Percentiles rank a stretch among this genome's conserved stretches.
Conservation (phyloP, 2,329 filamentous ascomycete genomes). For the Mariannaea sp. region DNA sequence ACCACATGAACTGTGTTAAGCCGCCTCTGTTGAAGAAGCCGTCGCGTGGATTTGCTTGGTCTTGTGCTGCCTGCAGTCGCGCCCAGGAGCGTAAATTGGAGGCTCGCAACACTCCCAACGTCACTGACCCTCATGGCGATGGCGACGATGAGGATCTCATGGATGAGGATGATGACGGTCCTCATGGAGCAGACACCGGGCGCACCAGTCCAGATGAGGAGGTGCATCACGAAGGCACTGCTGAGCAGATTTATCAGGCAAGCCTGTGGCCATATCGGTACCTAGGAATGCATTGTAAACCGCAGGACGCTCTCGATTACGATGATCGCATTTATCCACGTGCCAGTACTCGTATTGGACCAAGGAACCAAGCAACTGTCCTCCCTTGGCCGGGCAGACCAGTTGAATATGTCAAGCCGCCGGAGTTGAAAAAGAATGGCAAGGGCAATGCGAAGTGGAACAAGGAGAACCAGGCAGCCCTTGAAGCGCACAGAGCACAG, state of each 20-base stretch:
- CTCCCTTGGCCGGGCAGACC: slow-evolving; percentile 83
- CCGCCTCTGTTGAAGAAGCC: slow-evolving; percentile 94
- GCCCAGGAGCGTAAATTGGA: slow-evolving; percentile 94
- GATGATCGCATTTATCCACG: slow-evolving; percentile 97
- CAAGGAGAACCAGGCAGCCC: slow-evolving; percentile 77
- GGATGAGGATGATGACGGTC: slow-evolving; percentile 74
- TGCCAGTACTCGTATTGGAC: slow-evolving; percentile 88
- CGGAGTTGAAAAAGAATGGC: slow-evolving; percentile 81
- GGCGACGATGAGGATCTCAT: slow-evolving; percentile 66
- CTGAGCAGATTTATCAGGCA: slow-evolving; percentile 88
- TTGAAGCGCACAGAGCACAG: slow-evolving; percentile 80
- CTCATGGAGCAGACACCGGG: slow-evolving; percentile 59
- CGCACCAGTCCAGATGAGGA: slow-evolving; percentile 68
- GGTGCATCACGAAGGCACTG: slow-evolving; percentile 65
- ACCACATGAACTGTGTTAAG: slow-evolving; percentile 97
- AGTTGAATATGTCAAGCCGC: slow-evolving; percentile 87
- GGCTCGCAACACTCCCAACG: slow-evolving; percentile 81
- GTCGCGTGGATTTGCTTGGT: slow-evolving; percentile 96
- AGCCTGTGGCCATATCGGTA: slow-evolving; percentile 97
- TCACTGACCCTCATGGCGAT: slow-evolving; percentile 70
- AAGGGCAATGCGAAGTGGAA: slow-evolving; percentile 78
- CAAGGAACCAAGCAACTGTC: slow-evolving; percentile 88
- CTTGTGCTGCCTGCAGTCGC: slow-evolving; percentile 92
- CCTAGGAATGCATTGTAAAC: slow-evolving; percentile 90
- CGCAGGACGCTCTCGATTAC: slow-evolving; percentile 94